A percentile compares a stretch with the other conserved stretches of the same genome.
Evolutionary conservation across 345 rosid species (phyloP).

Genomic region (Eucalyptus tenuipes): DNA sequence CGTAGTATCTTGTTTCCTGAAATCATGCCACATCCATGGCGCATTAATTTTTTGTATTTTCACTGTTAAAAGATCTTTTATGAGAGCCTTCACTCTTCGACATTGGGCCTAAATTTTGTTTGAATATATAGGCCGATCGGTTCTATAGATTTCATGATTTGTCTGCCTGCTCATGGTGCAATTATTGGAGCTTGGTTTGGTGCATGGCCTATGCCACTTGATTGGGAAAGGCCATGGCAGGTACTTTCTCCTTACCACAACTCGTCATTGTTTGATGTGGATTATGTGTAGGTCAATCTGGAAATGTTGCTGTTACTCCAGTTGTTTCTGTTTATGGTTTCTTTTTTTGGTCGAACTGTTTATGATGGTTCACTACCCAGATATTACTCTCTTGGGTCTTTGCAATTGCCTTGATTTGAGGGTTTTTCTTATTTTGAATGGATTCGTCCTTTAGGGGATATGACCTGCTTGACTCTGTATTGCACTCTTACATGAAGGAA

Average conservation of each 20-base stretch:
- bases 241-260: slow-evolving; percentile 9
- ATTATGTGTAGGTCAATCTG: not conserved
- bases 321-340: not conserved
- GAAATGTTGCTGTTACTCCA: not conserved
- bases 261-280: not conserved
- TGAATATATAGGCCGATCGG: slow-evolving; percentile 33
- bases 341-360: not conserved
- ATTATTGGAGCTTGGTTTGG: slow-evolving; percentile 92
- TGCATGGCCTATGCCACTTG: slow-evolving; percentile 99
- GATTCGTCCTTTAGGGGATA: not conserved
- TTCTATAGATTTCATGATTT: slow-evolving; percentile 51
- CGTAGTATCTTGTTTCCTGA: not conserved
- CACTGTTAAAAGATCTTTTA: not conserved
- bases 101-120: not conserved
- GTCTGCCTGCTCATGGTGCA: slow-evolving; percentile 74
- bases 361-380: not conserved
- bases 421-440: not conserved
- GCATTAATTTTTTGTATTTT: not conserved
- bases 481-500: not conserved
- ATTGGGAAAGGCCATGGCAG: slow-evolving; percentile 99
- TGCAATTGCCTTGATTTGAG: not conserved
- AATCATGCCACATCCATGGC: not conserved
- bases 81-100: not conserved
- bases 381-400: not conserved
- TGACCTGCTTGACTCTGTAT: not conserved